These are phyloP conservation scores for Annulohypoxylon stygium DNA, from an alignment of 495 filamentous ascomycete species.

Conservation along the genomic window DNA sequence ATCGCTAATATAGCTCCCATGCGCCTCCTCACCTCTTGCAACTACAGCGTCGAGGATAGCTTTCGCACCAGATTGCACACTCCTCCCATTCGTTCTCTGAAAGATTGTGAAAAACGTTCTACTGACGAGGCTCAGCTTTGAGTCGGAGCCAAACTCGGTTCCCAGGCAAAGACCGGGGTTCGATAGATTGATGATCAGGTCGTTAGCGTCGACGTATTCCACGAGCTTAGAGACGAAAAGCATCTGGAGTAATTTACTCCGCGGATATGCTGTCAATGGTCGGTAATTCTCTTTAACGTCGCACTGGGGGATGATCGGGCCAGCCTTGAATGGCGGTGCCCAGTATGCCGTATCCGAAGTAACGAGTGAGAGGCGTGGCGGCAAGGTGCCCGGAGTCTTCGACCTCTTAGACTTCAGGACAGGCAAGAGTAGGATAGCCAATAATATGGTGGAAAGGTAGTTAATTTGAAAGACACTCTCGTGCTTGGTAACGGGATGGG, in stretches of 20 bases:
- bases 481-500: conserved; percentile 57
- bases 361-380: conserved; percentile 57
- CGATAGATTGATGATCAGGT: conserved; percentile 63
- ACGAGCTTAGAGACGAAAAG: conserved; percentile 59
- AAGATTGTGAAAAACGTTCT: conserved; percentile 42
- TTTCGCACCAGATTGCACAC: conserved; percentile 51
- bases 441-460: conserved; percentile 60
- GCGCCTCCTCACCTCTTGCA: conserved; percentile 59
- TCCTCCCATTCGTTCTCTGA: conserved; percentile 47
- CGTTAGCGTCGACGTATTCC: conserved; percentile 53
- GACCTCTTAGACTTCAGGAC: conserved; percentile 55
- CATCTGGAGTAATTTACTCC: conserved; percentile 57
- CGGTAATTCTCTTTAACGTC: conserved; percentile 44
- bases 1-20: conserved; percentile 60
- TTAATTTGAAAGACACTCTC: conserved; percentile 59
- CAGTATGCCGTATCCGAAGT: conserved; percentile 54
- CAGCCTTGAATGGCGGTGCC: conserved; percentile 46
- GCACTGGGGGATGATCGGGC: conserved; percentile 58
- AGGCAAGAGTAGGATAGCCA: conserved; percentile 62
- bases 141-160: conserved; percentile 52
- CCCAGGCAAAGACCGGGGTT: conserved; percentile 60
- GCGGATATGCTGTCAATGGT: conserved; percentile 49
- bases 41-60: conserved; percentile 58
- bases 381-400: conserved; percentile 19
- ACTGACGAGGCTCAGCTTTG: conserved; percentile 7